These are phyloP conservation scores for Oryza brachyantha DNA, from an alignment of 176 grass and related monocot species.

Conservation along the genomic window DNA sequence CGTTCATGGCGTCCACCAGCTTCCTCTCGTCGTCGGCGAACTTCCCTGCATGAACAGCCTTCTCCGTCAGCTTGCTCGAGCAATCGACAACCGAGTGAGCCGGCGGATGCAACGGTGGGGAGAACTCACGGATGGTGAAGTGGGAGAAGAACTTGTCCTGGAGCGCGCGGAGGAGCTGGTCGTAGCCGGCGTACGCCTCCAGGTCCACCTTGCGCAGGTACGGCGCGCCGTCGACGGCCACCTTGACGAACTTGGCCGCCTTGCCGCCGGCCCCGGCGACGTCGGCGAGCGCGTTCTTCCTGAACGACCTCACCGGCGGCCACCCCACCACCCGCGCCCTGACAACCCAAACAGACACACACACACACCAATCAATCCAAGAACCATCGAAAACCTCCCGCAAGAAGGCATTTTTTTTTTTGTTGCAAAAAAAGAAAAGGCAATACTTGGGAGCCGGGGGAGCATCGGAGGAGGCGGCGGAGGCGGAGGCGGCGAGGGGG, in stretches of 20 bases:
- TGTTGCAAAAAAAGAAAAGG: not conserved
- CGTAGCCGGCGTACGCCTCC: constrained; percentile 65
- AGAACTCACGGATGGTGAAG: constrained; percentile 76
- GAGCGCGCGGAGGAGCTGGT: constrained; percentile 70
- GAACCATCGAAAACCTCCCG: not conserved
- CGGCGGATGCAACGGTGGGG: not conserved
- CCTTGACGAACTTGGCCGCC: constrained; percentile 83
- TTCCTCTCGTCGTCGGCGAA: constrained; percentile 78
- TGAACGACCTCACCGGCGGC: constrained; percentile 89
- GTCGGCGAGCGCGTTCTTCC: constrained; percentile 68
- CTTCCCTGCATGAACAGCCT: constrained; percentile 44
- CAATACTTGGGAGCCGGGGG: constrained; percentile 68
- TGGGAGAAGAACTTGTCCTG: constrained; percentile 98
- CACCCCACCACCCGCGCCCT: constrained; percentile 93
- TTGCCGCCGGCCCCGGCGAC: constrained; percentile 46
- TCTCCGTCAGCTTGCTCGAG: not conserved
- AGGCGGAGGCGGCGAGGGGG: constrained; percentile 25
- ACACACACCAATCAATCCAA: not conserved
- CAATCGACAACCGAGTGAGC: not conserved
- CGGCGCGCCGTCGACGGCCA: constrained; percentile 87
- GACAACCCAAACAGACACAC: not conserved
- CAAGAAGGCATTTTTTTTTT: not conserved
- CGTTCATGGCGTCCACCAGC: constrained; percentile 79
- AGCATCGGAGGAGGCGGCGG: constrained; percentile 28
- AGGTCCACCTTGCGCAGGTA: constrained; percentile 96